Evolutionary conservation across 768 basidiomycete species (phyloP).

Genomic region (Tricholoma terreum): DNA sequence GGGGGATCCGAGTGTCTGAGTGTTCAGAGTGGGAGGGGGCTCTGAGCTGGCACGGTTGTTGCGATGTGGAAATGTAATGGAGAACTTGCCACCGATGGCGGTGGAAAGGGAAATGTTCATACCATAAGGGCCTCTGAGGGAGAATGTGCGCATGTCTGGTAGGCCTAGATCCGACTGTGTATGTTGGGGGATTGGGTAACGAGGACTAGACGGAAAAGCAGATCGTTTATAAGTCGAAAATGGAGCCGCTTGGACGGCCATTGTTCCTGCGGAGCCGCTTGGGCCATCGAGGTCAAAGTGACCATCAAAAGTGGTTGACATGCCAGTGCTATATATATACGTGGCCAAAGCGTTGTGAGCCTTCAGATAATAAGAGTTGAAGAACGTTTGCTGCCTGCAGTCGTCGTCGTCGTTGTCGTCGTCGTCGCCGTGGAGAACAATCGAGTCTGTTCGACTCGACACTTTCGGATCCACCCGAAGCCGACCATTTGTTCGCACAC

Average conservation of each 20-base stretch:
- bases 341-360: not conserved
- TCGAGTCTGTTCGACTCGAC: too few relatives aligned
- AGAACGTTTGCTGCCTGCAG: too few relatives aligned
- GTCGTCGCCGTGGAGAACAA: too few relatives aligned
- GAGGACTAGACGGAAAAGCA: not conserved
- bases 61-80: constrained; percentile 9
- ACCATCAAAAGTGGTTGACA: constrained; percentile 1
- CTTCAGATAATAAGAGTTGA: too few relatives aligned
- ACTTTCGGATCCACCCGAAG: too few relatives aligned
- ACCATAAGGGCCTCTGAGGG: constrained; percentile 11
- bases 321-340: too few relatives aligned
- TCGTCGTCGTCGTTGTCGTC: too few relatives aligned
- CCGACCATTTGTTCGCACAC: too few relatives aligned
- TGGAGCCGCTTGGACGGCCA: constrained; percentile 10
- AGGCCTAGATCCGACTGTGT: constrained; percentile 1
- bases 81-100: constrained; percentile 5
- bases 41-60: constrained; percentile 13
- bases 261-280: constrained; percentile 18
- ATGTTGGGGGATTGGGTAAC: not conserved
- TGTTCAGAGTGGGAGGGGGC: constrained; percentile 1
- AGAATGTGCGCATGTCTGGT: constrained; percentile 14
- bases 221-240: constrained; percentile 11
- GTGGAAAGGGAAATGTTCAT: constrained; percentile 14
- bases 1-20: constrained; percentile 1
- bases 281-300: constrained; percentile 13